Evolutionary conservation across 805 yeast species (phyloP), one percentile per base, ranked within the genome.

Genomic region (Saturnispora galanensis): DNA sequence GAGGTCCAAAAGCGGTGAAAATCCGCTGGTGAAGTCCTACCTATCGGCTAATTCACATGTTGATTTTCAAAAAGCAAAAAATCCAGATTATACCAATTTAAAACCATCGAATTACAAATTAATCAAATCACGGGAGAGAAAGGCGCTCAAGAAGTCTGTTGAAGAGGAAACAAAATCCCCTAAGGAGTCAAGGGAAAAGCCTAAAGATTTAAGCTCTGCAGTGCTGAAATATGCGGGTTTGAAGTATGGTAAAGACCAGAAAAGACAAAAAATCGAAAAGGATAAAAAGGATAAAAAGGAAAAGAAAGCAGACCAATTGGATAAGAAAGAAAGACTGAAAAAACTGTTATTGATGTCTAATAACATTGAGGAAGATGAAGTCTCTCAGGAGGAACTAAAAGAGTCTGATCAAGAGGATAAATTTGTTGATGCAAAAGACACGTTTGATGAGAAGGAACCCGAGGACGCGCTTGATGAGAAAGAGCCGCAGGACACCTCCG

Each of bases 31-130:
- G 34, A 30, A 18, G 12, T 28, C 35, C 11, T 17, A 15, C 9
- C 21, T n/a, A 31, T 17, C 30, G 10, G 53, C 80, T 35, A 63
- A 79, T 28, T 74, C 75, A 46, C 88, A 87, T 9, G 58, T 81
- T 42, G 68, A 68, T 28, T 86, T 85, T 60, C 77, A 73, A 44
- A 68, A 77, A 4, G 88, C 85, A 12, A 74, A 70, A 50, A 64
- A 64, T 44, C 74, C 78, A 5, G 83, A 76, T 56, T 63, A 67
- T 16, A 66, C 67, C 11, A 56, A 69, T 15, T 55, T 65, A 39
- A 69, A 60, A 55, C 81, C 78, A 1, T 60, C 73, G 4, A 64
- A 68, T 49, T 82, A 79, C 60, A 69, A 49, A 30, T 50, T 57
- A 56, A 74, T 58, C 62, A 52, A 53, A 41, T 31, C 8, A n/a